These are phyloP conservation scores for Teratosphaeria viscida DNA, from an alignment of 2,329 filamentous ascomycete species.

Conservation along the genomic window DNA sequence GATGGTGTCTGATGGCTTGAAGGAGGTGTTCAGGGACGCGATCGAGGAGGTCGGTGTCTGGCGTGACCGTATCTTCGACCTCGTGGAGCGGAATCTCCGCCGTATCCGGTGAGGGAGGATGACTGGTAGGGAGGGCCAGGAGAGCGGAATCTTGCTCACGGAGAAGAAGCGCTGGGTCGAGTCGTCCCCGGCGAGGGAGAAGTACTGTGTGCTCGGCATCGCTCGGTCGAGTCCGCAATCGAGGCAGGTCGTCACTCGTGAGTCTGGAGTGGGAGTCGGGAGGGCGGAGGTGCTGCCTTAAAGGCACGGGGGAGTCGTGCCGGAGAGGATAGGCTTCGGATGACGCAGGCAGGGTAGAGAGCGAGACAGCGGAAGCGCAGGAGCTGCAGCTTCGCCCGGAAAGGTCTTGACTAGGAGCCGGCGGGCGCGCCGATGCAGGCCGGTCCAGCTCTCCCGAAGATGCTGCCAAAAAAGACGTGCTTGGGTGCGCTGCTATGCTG, in stretches of 20 bases:
- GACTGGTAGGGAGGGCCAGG: constrained; percentile 38
- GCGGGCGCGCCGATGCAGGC: not conserved
- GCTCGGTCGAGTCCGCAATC: not conserved
- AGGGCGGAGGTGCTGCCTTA: not conserved
- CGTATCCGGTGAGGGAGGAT: constrained; percentile 55
- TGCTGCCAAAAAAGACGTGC: not conserved
- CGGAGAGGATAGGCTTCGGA: not conserved
- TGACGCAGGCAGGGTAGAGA: not conserved
- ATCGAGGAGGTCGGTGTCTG: constrained; percentile 62
- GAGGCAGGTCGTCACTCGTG: not conserved
- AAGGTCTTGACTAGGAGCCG: not conserved
- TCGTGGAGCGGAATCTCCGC: constrained; percentile 49
- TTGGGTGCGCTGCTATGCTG: not conserved
- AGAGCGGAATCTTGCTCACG: constrained; percentile 35
- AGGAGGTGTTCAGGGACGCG: constrained; percentile 67
- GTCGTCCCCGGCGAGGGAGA: constrained; percentile 19
- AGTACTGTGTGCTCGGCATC: constrained; percentile 17
- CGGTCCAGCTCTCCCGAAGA: not conserved
- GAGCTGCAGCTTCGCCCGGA: not conserved
- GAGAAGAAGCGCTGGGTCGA: constrained; percentile 31
- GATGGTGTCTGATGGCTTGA: constrained; percentile 69
- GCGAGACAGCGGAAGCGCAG: not conserved
- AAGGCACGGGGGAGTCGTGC: not conserved
- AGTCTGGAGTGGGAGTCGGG: not conserved
- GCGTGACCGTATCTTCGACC: constrained; percentile 56